Conservation (phyloP, 2,329 filamentous ascomycete genomes). For the Sphaceloma murrayae region DNA sequence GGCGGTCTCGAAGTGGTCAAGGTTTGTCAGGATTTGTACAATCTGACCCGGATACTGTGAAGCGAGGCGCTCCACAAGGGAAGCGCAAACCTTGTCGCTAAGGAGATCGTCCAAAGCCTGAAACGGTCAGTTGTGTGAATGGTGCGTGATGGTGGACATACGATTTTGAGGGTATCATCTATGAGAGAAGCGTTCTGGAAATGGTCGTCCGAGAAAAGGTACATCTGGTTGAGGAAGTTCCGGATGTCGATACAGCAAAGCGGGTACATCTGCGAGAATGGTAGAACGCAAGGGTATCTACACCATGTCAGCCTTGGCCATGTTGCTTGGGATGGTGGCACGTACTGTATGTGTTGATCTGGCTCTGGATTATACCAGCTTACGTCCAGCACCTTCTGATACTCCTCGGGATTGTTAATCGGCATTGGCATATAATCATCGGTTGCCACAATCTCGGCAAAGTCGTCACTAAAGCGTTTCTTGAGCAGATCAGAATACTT, state of each 20-base stretch:
- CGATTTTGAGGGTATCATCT: slow-evolving; percentile 78
- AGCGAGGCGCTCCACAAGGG: slow-evolving; percentile 74
- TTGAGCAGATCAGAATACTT: slow-evolving; percentile 91
- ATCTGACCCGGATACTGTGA: slow-evolving; percentile 96
- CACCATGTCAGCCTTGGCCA: slow-evolving; percentile 2
- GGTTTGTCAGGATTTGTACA: slow-evolving; percentile 93
- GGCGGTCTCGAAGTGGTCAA: slow-evolving; percentile 92
- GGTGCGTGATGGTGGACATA: slow-evolving; percentile 28
- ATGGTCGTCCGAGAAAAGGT: slow-evolving; percentile 93
- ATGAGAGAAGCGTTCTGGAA: slow-evolving; percentile 86
- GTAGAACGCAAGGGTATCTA: slow-evolving; percentile 90
- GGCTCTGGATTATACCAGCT: slow-evolving; percentile 92
- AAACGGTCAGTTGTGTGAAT: slow-evolving; percentile 9
- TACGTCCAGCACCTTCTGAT: slow-evolving; percentile 89
- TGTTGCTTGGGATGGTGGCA: not conserved
- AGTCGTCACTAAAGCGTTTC: slow-evolving; percentile 85
- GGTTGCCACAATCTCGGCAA: slow-evolving; percentile 80
- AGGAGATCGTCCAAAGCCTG: slow-evolving; percentile 91
- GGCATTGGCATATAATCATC: slow-evolving; percentile 99
- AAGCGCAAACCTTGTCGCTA: slow-evolving; percentile 82
- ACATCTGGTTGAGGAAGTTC: slow-evolving; percentile 96
- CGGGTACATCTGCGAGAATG: slow-evolving; percentile 98
- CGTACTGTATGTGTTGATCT: slow-evolving; percentile 38
- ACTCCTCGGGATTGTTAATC: slow-evolving; percentile 81
- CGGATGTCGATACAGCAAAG: slow-evolving; percentile 96